Base-by-base conservation (phyloP, 2,329 filamentous ascomycete genomes). In the Aspergillus oerlinghausenensis region DNA sequence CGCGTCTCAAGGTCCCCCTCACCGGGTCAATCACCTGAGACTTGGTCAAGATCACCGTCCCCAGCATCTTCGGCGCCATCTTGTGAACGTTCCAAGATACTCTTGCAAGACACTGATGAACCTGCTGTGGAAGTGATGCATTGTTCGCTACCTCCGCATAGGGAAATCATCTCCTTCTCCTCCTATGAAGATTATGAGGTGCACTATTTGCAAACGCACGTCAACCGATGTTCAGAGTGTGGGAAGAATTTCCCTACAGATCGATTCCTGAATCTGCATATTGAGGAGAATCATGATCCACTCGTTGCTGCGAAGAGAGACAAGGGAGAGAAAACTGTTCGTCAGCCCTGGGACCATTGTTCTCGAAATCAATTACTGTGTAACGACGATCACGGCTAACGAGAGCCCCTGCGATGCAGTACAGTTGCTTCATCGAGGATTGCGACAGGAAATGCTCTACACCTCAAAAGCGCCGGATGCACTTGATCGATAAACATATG, bases 401-500 rank as follows among this genome's bases (percentile, higher is more conserved):
- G 5, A 14, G 43, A 23, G 43, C 21, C 14, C 43, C 11, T 47
- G 43, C 23, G 23, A 14, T 58, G 92, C 58, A 94, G 86, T 97
- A 88, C 74, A 86, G 85, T 4, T 99, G 94, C 76, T 95, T 97
- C 67, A 86, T 97, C 6, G 89, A 96, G 68, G 87, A 82, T 50
- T 99, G 94, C 73, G 90, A 94, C 57, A 84, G 89, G 63, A 87
- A 91, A 70, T 97, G 92, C 75, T 85, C 84, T 55, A 92, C 89
- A 3, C 86, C 88, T 29, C 86, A 90, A 67, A 97, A 96, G 74
- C 84, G 94, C 48, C 83, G 90, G 35, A 84, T 90, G 71, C 93
- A 99, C 78, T 80, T 96, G 63, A 90, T 96, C 63, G 92, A 96
- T 78, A 97, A 96, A 76, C 94, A 99, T 74, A 83, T 88, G 76